These are phyloP conservation scores for Gossypium stocksii DNA, from an alignment of 345 rosid species.

Conservation along the genomic window DNA sequence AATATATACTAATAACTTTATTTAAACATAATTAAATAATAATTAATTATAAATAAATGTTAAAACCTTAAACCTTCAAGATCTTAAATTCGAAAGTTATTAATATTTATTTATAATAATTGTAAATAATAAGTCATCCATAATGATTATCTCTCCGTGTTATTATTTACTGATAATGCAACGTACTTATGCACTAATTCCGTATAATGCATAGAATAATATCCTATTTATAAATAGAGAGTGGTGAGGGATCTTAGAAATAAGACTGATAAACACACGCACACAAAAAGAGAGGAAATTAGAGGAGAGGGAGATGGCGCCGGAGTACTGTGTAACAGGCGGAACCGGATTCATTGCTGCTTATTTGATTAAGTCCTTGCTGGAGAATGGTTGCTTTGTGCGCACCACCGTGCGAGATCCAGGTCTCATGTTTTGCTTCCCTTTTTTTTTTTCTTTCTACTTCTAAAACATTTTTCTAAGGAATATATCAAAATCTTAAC, in stretches of 20 bases:
- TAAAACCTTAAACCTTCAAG: no score
- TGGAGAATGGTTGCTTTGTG: conserved; percentile 59
- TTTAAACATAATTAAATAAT: no score
- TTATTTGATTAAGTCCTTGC: conserved; percentile 58
- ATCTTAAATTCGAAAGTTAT: no score
- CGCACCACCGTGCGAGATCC: conserved; percentile 78
- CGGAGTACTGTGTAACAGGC: conserved; percentile 82
- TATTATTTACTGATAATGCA: no score
- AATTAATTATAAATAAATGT: no score
- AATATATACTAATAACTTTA: no score
- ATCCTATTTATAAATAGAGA: no score
- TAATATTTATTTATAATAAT: no score
- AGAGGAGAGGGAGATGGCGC: conserved; percentile 36
- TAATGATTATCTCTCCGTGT: no score
- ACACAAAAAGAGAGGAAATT: neutral
- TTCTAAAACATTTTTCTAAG: neutral
- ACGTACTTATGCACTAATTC: fast-evolving
- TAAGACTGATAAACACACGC: neutral
- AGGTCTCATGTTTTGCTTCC: conserved; percentile 26
- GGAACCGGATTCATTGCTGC: conserved; percentile 90
- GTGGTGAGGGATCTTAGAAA: neutral
- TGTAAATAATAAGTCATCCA: no score
- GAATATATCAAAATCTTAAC: neutral
- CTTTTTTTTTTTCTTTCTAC: neutral
- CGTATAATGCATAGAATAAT: no score